Evolutionary conservation across 2,329 filamentous ascomycete species (phyloP).

Genomic region (Aspergillus sp.): DNA sequence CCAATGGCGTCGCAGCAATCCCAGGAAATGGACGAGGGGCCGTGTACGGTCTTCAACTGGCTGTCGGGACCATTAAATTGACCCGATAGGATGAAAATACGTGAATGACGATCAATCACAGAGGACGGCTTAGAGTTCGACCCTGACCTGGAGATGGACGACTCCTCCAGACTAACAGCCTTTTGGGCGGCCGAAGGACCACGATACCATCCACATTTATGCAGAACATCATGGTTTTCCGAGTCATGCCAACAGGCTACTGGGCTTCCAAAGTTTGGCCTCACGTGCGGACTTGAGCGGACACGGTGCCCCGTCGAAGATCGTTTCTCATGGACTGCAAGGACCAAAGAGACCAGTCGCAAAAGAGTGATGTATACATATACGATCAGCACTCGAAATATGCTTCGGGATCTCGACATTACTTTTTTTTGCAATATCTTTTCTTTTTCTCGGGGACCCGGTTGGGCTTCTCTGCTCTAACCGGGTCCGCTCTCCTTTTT

Average conservation of each 20-base stretch:
- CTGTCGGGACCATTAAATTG: not conserved
- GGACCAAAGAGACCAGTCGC: not conserved
- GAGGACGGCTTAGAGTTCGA: not conserved
- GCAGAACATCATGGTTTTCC: slow-evolving; percentile 19
- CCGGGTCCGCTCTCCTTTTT: not conserved
- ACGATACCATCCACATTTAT: slow-evolving; percentile 16
- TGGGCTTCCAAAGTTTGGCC: slow-evolving; percentile 7
- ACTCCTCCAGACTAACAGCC: slow-evolving; percentile 8
- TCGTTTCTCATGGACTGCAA: not conserved
- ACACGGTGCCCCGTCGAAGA: not conserved
- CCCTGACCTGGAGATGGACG: not conserved
- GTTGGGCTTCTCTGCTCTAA: not conserved
- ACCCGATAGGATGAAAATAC: slow-evolving; percentile 2
- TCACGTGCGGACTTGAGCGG: slow-evolving; percentile 11
- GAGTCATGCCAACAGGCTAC: slow-evolving; percentile 1
- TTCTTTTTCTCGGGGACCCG: slow-evolving; percentile 7
- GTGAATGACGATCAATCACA: not conserved
- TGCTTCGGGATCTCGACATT: not conserved
- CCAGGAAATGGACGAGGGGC: not conserved
- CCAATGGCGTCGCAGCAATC: not conserved
- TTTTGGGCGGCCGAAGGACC: slow-evolving; percentile 3
- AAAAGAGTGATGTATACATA: not conserved
- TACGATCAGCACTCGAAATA: not conserved
- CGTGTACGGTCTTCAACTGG: not conserved
- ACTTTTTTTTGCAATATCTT: not conserved